phyloP scores from a whole-genome alignment of 495 filamentous ascomycete species.

The Penicillium waksmanii region DNA sequence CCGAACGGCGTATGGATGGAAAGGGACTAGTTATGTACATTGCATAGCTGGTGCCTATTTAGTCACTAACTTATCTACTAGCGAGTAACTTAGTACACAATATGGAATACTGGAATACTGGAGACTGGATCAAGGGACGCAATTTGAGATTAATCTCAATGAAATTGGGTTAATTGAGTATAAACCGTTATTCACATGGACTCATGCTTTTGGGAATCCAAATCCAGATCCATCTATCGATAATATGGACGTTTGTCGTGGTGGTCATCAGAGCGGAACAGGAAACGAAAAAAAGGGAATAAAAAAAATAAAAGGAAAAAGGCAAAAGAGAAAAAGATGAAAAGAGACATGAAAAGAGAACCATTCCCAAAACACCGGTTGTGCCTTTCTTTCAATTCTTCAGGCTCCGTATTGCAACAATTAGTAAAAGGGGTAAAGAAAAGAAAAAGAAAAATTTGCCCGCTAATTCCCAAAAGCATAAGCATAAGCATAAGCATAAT shows the following conservation, averaged over 20 bases:
- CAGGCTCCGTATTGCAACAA: background rate
- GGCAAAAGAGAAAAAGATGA: background rate
- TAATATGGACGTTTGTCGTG: conserved; percentile 1
- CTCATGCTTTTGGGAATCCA: conserved; percentile 2
- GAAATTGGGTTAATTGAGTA: background rate
- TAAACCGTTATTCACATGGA: conserved; percentile 3
- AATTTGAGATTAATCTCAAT: too few relatives aligned
- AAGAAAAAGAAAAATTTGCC: background rate
- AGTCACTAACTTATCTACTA: too few relatives aligned
- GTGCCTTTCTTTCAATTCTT: background rate
- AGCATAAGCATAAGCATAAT: conserved; percentile 4
- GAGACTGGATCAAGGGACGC: too few relatives aligned
- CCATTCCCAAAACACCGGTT: background rate
- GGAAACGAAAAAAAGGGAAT: background rate
- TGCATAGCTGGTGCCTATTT: too few relatives aligned
- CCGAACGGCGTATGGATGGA: too few relatives aligned
- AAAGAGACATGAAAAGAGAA: conserved; percentile 1
- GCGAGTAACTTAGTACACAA: too few relatives aligned
- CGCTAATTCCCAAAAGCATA: conserved; percentile 13
- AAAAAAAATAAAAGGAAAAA: background rate
- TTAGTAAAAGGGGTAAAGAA: conserved; percentile 21
- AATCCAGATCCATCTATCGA: conserved; percentile 1
- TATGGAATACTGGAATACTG: too few relatives aligned
- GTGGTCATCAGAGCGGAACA: background rate
- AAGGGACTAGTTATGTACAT: background rate